Percentiles rank a stretch among this genome's conserved stretches.
These are phyloP conservation scores for Fragaria iinumae DNA, from an alignment of 306 rosid species.

Conservation along the genomic window DNA sequence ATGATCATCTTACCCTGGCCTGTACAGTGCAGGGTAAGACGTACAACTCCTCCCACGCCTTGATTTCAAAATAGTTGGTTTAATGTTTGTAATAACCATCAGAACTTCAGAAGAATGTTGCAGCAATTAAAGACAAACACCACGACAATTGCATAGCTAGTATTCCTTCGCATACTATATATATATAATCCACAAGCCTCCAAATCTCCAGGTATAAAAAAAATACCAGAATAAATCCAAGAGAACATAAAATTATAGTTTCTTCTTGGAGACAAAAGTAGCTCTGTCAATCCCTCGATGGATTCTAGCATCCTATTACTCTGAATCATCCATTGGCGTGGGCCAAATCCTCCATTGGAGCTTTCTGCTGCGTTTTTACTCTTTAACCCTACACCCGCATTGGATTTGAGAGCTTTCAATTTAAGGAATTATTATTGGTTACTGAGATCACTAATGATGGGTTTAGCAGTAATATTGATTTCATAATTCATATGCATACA, in stretches of 20 bases:
- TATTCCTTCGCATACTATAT: conserved; percentile 35
- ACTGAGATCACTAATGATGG: background rate
- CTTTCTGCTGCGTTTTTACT: conserved; percentile 48
- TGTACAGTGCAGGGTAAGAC: background rate
- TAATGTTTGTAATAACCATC: conserved; percentile 33
- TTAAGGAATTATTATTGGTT: background rate
- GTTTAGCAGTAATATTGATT: background rate
- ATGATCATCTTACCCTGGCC: conserved; percentile 1
- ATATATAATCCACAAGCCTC: conserved; percentile 41
- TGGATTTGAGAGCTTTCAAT: conserved; percentile 33
- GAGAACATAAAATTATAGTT: conserved; percentile 17
- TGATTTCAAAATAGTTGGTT: conserved; percentile 7
- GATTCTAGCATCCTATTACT: conserved; percentile 56
- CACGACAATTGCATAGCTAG: conserved; percentile 34
- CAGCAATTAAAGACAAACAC: conserved; percentile 46
- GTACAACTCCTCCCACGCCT: conserved; percentile 9
- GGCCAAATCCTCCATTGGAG: conserved; percentile 50
- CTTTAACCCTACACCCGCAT: conserved; percentile 33
- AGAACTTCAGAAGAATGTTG: conserved; percentile 45
- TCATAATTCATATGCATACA: background rate
- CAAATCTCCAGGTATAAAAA: conserved; percentile 69
- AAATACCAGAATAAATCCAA: conserved; percentile 32
- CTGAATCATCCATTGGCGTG: conserved; percentile 59
- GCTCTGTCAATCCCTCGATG: conserved; percentile 58
- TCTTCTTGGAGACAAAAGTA: conserved; percentile 38